These are phyloP conservation scores for Scutellaria galericulata DNA, from an alignment of 257 asterid species.

Conservation along the genomic window DNA sequence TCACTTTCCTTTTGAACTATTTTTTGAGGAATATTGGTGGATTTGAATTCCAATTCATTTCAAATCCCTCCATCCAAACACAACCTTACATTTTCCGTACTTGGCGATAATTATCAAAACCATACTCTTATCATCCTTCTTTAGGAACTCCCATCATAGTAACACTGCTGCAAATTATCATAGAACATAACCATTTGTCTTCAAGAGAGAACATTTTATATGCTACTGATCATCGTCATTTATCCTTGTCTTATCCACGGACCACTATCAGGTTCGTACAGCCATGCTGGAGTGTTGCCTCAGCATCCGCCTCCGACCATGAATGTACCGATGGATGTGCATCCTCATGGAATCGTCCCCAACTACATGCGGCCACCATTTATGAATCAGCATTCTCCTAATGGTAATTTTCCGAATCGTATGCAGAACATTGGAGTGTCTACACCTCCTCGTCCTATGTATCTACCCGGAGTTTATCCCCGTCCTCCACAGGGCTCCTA, in stretches of 20 bases:
- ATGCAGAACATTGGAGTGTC: not conserved
- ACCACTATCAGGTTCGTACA: no score
- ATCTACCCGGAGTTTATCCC: constrained; percentile 21
- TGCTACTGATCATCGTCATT: no score
- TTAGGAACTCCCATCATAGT: constrained; percentile 9
- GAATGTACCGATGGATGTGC: not conserved
- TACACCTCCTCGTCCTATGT: not conserved
- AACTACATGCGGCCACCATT: not conserved
- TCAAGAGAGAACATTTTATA: no score
- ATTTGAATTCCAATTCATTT: no score
- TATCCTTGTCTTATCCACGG: no score
- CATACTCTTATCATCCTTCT: constrained; percentile 28
- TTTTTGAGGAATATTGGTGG: no score
- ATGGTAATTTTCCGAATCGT: not conserved
- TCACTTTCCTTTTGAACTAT: no score
- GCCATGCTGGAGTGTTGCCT: not conserved
- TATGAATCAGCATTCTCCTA: not conserved
- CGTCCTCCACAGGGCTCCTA: constrained; percentile 12
- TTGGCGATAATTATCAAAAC: constrained; percentile 22
- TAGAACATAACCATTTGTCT: no score
- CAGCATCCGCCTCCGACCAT: not conserved
- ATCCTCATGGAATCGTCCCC: not conserved
- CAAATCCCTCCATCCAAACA: no score
- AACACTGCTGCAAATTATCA: no score
- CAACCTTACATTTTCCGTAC: constrained; percentile 15